Conservation (phyloP, 176 grass and related monocot genomes). For the Zoysia japonica region DNA sequence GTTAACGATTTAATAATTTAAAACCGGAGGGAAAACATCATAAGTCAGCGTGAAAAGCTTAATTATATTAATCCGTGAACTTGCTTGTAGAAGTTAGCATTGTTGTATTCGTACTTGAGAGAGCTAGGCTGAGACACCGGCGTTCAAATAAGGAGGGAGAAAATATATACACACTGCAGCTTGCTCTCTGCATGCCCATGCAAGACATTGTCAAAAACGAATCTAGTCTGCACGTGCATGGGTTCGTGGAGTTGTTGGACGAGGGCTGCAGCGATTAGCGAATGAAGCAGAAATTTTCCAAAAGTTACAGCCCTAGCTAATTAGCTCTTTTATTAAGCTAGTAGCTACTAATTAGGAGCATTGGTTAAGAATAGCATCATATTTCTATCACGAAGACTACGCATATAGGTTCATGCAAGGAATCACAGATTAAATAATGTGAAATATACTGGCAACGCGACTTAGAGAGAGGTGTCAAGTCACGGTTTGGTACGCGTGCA, state of each 20-base stretch:
- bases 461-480: constrained; percentile 2
- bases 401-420: not conserved
- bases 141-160: too few species aligned
- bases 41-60: constrained; percentile 4
- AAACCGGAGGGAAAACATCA: not conserved
- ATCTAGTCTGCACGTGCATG: constrained; percentile 24
- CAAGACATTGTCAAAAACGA: constrained; percentile 15
- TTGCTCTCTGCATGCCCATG: not conserved
- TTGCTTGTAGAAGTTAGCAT: constrained; percentile 7
- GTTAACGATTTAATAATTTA: too few species aligned
- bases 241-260: constrained; percentile 34
- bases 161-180: not conserved
- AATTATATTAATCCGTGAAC: not conserved
- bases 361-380: too few species aligned
- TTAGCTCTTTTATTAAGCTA: not conserved
- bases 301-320: constrained; percentile 12
- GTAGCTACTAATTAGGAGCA: not conserved
- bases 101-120: constrained; percentile 1
- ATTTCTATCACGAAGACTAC: not conserved
- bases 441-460: not conserved
- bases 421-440: constrained; percentile 25
- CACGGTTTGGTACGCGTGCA: constrained; percentile 30
- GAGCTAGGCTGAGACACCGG: too few species aligned
- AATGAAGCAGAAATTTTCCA: constrained; percentile 24
- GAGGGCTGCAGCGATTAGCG: not conserved